A percentile compares a stretch with the other conserved stretches of the same genome.
Conservation (phyloP, 495 filamentous ascomycete species). For the Melanomma pulvis-pyrius region DNA sequence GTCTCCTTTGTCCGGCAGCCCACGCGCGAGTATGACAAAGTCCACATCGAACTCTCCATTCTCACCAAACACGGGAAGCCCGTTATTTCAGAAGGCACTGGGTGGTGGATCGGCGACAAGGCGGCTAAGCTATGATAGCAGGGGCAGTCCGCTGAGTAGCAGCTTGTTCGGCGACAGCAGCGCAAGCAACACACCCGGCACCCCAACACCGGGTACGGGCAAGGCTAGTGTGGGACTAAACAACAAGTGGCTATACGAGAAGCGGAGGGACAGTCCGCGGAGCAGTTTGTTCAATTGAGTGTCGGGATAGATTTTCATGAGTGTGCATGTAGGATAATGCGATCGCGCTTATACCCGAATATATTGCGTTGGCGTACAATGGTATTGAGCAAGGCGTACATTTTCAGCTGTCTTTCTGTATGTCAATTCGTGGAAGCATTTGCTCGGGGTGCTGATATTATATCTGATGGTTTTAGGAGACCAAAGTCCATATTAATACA, state of each 20-base stretch:
- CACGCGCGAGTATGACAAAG: constrained; percentile 30
- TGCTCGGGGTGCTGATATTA: neutral
- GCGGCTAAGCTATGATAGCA: constrained; percentile 63
- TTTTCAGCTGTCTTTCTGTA: neutral
- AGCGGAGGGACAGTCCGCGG: constrained; percentile 56
- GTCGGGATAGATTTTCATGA: neutral
- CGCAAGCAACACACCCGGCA: constrained; percentile 55
- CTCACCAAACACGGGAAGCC: constrained; percentile 58
- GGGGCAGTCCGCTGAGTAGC: constrained; percentile 57
- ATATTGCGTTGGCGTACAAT: constrained; percentile 20
- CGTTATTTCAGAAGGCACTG: constrained; percentile 70
- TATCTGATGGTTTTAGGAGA: neutral
- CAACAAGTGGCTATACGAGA: constrained; percentile 92
- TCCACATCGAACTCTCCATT: constrained; percentile 41
- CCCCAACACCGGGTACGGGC: constrained; percentile 67
- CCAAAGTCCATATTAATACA: constrained; percentile 1
- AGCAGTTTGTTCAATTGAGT: constrained; percentile 41
- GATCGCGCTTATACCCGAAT: constrained; percentile 25
- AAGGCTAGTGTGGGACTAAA: constrained; percentile 73
- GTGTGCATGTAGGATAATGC: neutral
- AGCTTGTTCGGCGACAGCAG: constrained; percentile 52
- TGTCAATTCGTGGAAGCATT: neutral
- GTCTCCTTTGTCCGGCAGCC: constrained; percentile 57
- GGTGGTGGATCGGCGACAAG: constrained; percentile 52
- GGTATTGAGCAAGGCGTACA: neutral